phyloP scores from a whole-genome alignment of 768 basidiomycete genomes.

The Podaxis rugospora region DNA sequence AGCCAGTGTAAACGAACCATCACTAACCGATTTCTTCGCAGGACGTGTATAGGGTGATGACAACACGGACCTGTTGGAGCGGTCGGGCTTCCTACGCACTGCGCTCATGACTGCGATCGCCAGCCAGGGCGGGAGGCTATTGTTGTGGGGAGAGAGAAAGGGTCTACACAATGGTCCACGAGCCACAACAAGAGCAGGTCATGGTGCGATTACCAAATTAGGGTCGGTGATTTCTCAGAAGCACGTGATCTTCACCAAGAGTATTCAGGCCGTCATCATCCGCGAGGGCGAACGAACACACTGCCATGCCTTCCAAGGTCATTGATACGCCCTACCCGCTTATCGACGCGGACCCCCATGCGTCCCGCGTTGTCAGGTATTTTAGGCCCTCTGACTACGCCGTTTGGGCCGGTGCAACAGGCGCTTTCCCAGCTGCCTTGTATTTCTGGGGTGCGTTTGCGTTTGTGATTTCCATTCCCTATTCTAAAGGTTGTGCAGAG shows the following conservation, averaged over 20 bases:
- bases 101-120: slow-evolving; percentile 46
- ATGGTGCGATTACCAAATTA: slow-evolving; percentile 17
- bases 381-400: slow-evolving; percentile 87
- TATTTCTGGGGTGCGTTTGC: slow-evolving; percentile 72
- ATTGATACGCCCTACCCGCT: slow-evolving; percentile 75
- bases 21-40: slow-evolving; percentile 19
- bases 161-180: slow-evolving; percentile 19
- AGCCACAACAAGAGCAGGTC: slow-evolving; percentile 11
- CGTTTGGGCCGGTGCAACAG: slow-evolving; percentile 76
- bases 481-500: slow-evolving; percentile 28
- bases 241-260: slow-evolving; percentile 21
- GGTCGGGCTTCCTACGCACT: slow-evolving; percentile 34
- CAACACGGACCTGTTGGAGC: slow-evolving; percentile 30
- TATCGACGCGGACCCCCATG: slow-evolving; percentile 93
- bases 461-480: slow-evolving; percentile 1
- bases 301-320: slow-evolving; percentile 46
- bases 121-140: slow-evolving; percentile 9
- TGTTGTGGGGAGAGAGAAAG: slow-evolving; percentile 13
- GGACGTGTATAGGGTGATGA: slow-evolving; percentile 53
- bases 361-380: slow-evolving; percentile 81
- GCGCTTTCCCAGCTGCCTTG: slow-evolving; percentile 74
- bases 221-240: slow-evolving; percentile 20
- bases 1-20: slow-evolving; percentile 7
- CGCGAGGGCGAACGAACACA: slow-evolving; percentile 19
- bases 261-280: slow-evolving; percentile 22